Conservation (phyloP, 164 flowering plant genomes). For the Hamamelis virginiana region DNA sequence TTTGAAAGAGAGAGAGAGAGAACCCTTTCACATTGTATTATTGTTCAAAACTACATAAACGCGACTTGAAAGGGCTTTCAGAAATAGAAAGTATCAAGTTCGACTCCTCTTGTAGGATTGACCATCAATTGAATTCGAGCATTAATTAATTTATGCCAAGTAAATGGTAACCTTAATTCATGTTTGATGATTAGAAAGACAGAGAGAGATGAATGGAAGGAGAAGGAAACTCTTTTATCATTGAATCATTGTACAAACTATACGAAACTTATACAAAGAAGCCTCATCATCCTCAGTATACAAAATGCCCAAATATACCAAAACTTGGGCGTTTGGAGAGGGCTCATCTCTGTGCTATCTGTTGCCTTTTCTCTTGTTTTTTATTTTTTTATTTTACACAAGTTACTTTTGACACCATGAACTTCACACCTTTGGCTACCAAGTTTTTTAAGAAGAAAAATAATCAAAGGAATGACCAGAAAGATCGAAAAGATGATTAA, state of each 20-base stretch:
- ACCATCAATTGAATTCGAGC: too few species aligned
- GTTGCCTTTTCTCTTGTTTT: slow-evolving; percentile 3
- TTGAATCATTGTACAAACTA: slow-evolving; percentile 5
- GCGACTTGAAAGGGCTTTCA: too few species aligned
- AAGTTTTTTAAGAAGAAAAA: not conserved
- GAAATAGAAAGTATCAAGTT: too few species aligned
- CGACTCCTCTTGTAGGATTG: too few species aligned
- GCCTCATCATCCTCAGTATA: slow-evolving; percentile 53
- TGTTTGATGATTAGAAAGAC: too few species aligned
- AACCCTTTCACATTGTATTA: too few species aligned
- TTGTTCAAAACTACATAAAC: too few species aligned
- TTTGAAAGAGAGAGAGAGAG: too few species aligned
- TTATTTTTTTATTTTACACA: too few species aligned
- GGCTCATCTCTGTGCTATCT: slow-evolving; percentile 38
- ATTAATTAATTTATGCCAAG: too few species aligned
- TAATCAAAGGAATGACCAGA: not conserved
- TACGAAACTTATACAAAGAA: slow-evolving; percentile 3
- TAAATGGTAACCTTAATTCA: too few species aligned
- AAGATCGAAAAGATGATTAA: slow-evolving; percentile 11
- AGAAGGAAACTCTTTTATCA: not conserved
- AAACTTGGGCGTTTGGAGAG: slow-evolving; percentile 54
- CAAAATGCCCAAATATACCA: slow-evolving; percentile 42
- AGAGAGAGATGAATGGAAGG: too few species aligned
- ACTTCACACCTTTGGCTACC: not conserved
- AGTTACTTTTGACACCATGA: slow-evolving; percentile 9